Percentiles rank a stretch among this genome's conserved stretches.
Evolutionary conservation across 192 early-diverging fungal genomes (phyloP).

Genomic region (Rhizophagus clarus): DNA sequence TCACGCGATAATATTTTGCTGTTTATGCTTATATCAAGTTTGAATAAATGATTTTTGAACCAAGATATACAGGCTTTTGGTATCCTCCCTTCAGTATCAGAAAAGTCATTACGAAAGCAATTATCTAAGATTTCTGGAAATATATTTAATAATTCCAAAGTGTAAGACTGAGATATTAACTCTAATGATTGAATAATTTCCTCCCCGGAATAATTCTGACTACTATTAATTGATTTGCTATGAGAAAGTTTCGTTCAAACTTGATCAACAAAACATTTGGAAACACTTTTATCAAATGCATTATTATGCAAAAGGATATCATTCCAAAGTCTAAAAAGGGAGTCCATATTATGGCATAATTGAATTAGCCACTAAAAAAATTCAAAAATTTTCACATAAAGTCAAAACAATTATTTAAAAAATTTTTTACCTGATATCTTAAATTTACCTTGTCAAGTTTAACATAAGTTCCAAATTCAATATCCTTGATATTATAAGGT

Average conservation of each 20-base stretch:
- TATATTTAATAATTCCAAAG: no score
- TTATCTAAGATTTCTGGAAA: no score
- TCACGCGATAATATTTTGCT: no score
- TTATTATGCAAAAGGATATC: background rate
- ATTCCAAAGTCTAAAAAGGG: background rate
- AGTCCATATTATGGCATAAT: background rate
- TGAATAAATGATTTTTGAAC: no score
- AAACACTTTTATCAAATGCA: background rate
- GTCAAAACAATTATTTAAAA: background rate
- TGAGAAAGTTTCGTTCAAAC: background rate
- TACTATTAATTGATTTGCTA: no score
- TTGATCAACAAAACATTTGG: background rate
- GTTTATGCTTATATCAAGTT: no score
- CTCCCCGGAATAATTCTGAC: no score
- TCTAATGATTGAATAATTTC: no score
- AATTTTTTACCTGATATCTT: background rate
- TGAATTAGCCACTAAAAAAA: background rate
- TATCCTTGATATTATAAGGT: background rate
- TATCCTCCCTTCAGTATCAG: no score
- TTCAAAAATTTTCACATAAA: background rate
- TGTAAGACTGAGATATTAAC: no score
- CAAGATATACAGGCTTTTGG: no score
- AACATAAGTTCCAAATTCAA: background rate
- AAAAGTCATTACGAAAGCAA: no score
- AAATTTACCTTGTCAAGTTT: background rate